Evolutionary conservation across 352 stramenopile species (phyloP).

Genomic region (Globisporangium cylindrosporum): DNA sequence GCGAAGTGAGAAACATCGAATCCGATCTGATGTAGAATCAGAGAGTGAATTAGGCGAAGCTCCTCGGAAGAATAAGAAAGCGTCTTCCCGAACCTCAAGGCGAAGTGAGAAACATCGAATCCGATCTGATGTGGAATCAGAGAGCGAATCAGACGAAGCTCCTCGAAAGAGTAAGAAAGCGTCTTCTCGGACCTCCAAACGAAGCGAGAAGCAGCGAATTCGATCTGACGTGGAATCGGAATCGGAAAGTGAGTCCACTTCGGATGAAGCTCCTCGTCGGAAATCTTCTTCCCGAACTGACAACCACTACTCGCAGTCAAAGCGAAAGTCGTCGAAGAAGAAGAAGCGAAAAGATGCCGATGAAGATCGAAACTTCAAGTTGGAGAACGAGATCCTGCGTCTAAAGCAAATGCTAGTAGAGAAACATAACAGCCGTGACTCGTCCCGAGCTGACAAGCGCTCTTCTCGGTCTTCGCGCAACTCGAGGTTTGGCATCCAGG

Average conservation of each 20-base stretch:
- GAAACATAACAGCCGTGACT: conserved; percentile 29
- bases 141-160: conserved; percentile 6
- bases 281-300: conserved; percentile 11
- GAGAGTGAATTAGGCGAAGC: conserved; percentile 4
- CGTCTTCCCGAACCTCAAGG: conserved; percentile 7
- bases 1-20: conserved; percentile 4
- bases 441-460: conserved; percentile 7
- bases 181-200: conserved; percentile 7
- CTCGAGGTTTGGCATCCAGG: conserved; percentile 9
- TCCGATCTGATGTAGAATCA: not conserved
- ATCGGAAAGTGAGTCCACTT: conserved; percentile 3
- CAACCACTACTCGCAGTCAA: conserved; percentile 5
- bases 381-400: conserved; percentile 72
- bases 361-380: conserved; percentile 40
- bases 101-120: conserved; percentile 1
- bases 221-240: not conserved
- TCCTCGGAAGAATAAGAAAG: conserved; percentile 3
- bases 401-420: conserved; percentile 73
- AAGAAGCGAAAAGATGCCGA: conserved; percentile 20
- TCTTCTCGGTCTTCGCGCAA: conserved; percentile 5
- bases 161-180: conserved; percentile 6
- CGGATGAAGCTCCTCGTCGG: conserved; percentile 2
- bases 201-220: conserved; percentile 1
- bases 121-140: not conserved
- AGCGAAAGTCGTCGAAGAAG: conserved; percentile 10